Evolutionary conservation across 352 stramenopile genomes (phyloP).

Genomic region (Phytophthora pseudosyringae): DNA sequence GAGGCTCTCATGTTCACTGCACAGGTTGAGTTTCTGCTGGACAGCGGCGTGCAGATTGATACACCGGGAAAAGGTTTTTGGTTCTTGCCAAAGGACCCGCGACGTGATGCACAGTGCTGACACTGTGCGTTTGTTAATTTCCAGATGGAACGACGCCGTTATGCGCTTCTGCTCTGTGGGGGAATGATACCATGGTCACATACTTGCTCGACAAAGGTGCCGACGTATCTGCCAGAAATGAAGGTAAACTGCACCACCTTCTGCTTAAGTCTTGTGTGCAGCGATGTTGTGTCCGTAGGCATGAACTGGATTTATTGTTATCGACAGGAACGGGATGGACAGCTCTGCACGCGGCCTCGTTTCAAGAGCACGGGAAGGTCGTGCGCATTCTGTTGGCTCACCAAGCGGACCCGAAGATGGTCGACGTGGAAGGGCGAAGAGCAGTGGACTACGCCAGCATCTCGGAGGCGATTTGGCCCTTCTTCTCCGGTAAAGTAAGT

Average conservation of each 20-base stretch:
- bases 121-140: background rate
- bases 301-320: constrained; percentile 3
- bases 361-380: constrained; percentile 73
- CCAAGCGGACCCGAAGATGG: constrained; percentile 52
- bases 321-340: constrained; percentile 64
- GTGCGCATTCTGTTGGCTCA: constrained; percentile 59
- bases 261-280: background rate
- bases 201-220: constrained; percentile 65
- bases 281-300: background rate
- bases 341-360: constrained; percentile 66
- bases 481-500: constrained; percentile 63
- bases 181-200: constrained; percentile 69
- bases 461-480: constrained; percentile 74
- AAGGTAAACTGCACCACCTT: constrained; percentile 41
- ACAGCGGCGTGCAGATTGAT: constrained; percentile 58
- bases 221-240: constrained; percentile 56
- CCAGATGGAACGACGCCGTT: constrained; percentile 70
- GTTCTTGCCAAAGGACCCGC: background rate
- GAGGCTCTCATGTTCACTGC: background rate
- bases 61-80: constrained; percentile 56
- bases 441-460: constrained; percentile 76
- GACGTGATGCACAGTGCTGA: background rate
- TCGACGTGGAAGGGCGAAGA: constrained; percentile 53
- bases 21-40: constrained; percentile 67
- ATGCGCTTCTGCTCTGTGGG: constrained; percentile 66